Conservation (phyloP, 1,284 basidiomycete species). For the Microbotryum intermedium region DNA sequence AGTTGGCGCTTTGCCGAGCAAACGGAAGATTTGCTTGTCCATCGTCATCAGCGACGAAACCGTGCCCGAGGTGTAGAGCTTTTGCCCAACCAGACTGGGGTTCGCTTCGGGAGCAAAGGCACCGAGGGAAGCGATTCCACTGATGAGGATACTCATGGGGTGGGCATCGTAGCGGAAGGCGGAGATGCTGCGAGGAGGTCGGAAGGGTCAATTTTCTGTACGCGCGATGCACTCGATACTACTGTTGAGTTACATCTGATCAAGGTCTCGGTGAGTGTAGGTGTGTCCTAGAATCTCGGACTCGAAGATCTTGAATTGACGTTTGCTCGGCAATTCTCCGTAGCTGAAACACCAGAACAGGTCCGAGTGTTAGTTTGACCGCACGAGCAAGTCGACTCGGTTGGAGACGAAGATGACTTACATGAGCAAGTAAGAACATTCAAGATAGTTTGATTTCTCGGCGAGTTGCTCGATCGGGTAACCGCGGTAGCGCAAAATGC, state of each 20-base stretch:
- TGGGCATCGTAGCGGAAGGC: constrained; percentile 28
- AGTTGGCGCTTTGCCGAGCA: constrained; percentile 78
- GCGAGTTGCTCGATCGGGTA: constrained; percentile 86
- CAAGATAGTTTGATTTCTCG: constrained; percentile 63
- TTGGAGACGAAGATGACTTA: constrained; percentile 3
- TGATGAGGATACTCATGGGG: constrained; percentile 54
- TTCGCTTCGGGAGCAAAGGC: constrained; percentile 56
- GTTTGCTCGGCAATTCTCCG: constrained; percentile 61
- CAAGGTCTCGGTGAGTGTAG: constrained; percentile 66
- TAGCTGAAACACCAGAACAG: constrained; percentile 48
- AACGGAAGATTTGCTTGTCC: constrained; percentile 80
- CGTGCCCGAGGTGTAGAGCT: constrained; percentile 51
- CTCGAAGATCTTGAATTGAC: constrained; percentile 46
- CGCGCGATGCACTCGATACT: no score
- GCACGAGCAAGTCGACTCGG: background rate
- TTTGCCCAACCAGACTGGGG: constrained; percentile 55
- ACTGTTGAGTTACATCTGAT: constrained; percentile 55
- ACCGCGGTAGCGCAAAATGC: constrained; percentile 47
- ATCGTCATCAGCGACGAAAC: constrained; percentile 57
- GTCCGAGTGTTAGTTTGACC: constrained; percentile 1
- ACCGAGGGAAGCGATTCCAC: constrained; percentile 72
- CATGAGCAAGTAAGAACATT: constrained; percentile 66
- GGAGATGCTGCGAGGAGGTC: constrained; percentile 4
- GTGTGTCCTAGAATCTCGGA: constrained; percentile 68
- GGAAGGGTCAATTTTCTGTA: background rate